Evolutionary conservation across 2,329 filamentous ascomycete species (phyloP), one percentile per base, ranked within the genome.

Genomic region (Graphilbum ipis-grandicollis): DNA sequence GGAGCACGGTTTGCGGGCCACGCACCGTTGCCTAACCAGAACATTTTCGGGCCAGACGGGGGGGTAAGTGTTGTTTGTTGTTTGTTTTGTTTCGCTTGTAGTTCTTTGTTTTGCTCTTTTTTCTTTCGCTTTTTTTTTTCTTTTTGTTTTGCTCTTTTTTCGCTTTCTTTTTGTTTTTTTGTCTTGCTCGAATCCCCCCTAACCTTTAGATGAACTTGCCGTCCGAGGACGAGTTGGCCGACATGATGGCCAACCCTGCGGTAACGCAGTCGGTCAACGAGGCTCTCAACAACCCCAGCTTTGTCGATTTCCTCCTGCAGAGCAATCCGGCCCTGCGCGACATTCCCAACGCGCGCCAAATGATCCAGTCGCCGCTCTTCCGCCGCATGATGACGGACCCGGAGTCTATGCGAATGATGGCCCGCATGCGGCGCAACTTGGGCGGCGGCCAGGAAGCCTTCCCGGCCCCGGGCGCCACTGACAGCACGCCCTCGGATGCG

Each of bases 1-100:
- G 88, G 90, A 37, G 90, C 90, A 21, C 71, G 90, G 47, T 96
- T 92, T 57, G 90, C 90, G 31, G 90, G 90, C 7, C 84, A 93
- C 53, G 78, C 86, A 40, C 83, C 84, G 42, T 68, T 98, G 29
- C 90, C 90, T 4, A 83, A 79, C 38, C 76, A 79, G 43, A 81
- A 86, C 44, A 75, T 84, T 60, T 96, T 98, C 55, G 88, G 90
- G 13, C 83, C 86, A 19, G 88, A 96, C 52, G 88, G 88, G 49
- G 88, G 88, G 41, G 85, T 93, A 67, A 67, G 84, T 73, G 17
- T 34, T 38, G 31, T 37, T 23, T 23, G 9, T 40, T 6, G 33
- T 19, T 15, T 12, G 15, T 4, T 38, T 40, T 31, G 37, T 28
- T 19, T 9, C 39, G 14, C 22, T 14, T 3, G 19, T 34, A 15